Conservation (phyloP, 164 flowering plant genomes). For the Sextonia rubra region DNA sequence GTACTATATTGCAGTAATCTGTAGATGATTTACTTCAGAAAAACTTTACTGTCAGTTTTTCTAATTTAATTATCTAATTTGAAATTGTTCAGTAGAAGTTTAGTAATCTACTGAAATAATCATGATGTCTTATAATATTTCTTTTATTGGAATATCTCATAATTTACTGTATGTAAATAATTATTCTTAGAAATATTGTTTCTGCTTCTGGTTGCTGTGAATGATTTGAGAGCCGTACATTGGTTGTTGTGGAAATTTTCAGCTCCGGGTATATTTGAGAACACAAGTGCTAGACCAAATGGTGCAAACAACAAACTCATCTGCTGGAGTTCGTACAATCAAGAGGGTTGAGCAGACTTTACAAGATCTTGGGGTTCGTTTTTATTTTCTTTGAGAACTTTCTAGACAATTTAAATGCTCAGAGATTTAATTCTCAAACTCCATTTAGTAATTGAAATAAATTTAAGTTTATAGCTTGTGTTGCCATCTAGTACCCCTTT, state of each 20-base stretch:
- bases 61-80: too few species aligned
- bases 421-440: not conserved
- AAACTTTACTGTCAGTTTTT: not conserved
- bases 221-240: not conserved
- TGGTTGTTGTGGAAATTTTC: slow-evolving; percentile 23
- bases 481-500: not conserved
- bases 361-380: slow-evolving; percentile 86
- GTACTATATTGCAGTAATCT: not conserved
- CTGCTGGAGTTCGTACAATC: slow-evolving; percentile 85
- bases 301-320: slow-evolving; percentile 87
- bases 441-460: not conserved
- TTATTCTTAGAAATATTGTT: not conserved
- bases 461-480: not conserved
- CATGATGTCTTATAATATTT: not conserved
- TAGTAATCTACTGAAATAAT: too few species aligned
- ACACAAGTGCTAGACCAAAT: slow-evolving; percentile 85
- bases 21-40: not conserved
- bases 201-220: not conserved
- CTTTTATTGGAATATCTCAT: not conserved
- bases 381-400: slow-evolving; percentile 3
- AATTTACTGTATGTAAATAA: not conserved
- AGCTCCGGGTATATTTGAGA: slow-evolving; percentile 83
- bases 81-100: too few species aligned
- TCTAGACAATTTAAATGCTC: not conserved
- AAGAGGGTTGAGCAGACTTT: slow-evolving; percentile 91